Base-by-base conservation (phyloP, 2,329 filamentous ascomycete genomes). In the Penicillium sp. region DNA sequence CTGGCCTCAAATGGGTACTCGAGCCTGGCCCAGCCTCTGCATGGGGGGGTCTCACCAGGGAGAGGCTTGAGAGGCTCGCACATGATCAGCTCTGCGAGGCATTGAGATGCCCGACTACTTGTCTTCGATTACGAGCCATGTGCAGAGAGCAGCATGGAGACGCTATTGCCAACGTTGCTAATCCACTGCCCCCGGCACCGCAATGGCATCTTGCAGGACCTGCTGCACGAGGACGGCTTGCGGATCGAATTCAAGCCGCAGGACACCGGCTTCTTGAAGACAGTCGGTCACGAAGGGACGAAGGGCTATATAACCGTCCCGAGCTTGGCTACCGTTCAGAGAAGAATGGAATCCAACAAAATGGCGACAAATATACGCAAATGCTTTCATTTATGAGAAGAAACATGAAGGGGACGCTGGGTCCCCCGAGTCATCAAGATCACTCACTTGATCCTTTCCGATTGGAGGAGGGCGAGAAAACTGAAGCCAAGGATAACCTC, bases 151-250 rank as follows among this genome's bases (percentile, higher is more conserved):
- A 45, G 39, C 51, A 39, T 27, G 46, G 47, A 37, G 33, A 11
- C 13, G 5, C 29, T 5, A 37, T 51, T 32, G 38, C 36, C 27
- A 48, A 52, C 24, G 43, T 57, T 42, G 51, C 57, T 13, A 56
- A 63, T 13, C 56, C 58, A 9, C 36, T 65, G 37, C 61, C 62
- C 1, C 46, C 52, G 11, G 12, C 18, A n/a, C 27, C 35, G 11
- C 25, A 27, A 9, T 33, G 37, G 25, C 3, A 24, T 25, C 4
- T 4, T 12, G 5, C 2, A 3, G 35, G 25, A 4, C 38, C 18
- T 25, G 25, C 12, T 6, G 8, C 9, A 5, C 38, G 9, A 8
- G 18, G 9, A 3, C 6, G 18, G 4, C 3, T 35, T 4, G 18
- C 9, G 7, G 25, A 39, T 9, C 35, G 13, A 13, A 33, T 32